phyloP scores from a whole-genome alignment of 1,139 yeast species.

The Candida frijolesensis region DNA sequence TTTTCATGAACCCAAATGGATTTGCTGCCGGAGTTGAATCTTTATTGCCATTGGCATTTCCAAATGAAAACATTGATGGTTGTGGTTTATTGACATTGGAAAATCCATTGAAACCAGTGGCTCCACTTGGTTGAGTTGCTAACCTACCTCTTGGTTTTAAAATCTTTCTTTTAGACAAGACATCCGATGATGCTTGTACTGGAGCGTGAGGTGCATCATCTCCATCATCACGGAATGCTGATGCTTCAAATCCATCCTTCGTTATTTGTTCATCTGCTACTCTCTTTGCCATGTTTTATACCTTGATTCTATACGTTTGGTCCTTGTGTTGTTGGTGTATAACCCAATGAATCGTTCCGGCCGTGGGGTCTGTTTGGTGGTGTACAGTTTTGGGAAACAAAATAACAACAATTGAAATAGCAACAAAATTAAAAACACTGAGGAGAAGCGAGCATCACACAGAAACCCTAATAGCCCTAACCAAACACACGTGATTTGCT shows the following conservation, averaged over 20 bases:
- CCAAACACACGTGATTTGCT: constrained; percentile 3
- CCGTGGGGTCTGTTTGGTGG: background rate
- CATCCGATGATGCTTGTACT: constrained; percentile 57
- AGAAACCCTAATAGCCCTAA: constrained; percentile 8
- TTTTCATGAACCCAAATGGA: constrained; percentile 5
- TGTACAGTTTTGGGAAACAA: background rate
- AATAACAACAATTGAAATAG: constrained; percentile 2
- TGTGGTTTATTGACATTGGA: constrained; percentile 4
- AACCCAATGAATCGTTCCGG: background rate
- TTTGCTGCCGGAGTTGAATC: constrained; percentile 6
- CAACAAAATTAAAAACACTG: background rate
- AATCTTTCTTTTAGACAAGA: constrained; percentile 68
- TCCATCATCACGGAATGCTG: constrained; percentile 34
- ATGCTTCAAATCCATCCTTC: constrained; percentile 39
- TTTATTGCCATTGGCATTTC: background rate
- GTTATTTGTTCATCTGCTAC: constrained; percentile 62
- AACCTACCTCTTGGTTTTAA: constrained; percentile 54
- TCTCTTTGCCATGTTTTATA: constrained; percentile 58
- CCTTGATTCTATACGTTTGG: background rate
- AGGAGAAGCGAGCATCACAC: background rate
- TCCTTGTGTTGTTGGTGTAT: background rate
- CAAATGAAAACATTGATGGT: background rate
- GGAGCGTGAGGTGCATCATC: constrained; percentile 31
- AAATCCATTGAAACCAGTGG: constrained; percentile 14
- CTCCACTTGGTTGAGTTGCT: constrained; percentile 8